Evolutionary conservation across 768 basidiomycete genomes (phyloP).

Genomic region (Mycena vulgaris): DNA sequence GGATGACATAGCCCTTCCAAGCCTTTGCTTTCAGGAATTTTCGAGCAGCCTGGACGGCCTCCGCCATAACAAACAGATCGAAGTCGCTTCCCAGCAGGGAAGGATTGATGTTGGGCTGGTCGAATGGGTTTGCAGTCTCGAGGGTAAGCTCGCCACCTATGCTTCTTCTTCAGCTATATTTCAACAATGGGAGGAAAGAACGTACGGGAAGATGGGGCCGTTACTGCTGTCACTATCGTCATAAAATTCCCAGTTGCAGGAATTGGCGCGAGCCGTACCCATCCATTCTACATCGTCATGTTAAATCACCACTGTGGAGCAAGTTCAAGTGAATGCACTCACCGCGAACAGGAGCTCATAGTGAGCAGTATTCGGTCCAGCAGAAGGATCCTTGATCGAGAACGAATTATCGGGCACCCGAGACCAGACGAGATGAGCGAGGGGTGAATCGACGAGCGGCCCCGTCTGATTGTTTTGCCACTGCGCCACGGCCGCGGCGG

Average conservation of each 20-base stretch:
- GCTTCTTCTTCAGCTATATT: background rate
- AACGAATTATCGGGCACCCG: background rate
- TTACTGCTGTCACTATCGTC: slow-evolving; percentile 21
- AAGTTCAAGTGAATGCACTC: background rate
- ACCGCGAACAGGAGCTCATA: slow-evolving; percentile 38
- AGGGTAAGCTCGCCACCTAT: slow-evolving; percentile 46
- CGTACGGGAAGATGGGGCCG: slow-evolving; percentile 37
- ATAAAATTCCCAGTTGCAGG: slow-evolving; percentile 30
- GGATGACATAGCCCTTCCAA: slow-evolving; percentile 42
- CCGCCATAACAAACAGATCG: slow-evolving; percentile 40
- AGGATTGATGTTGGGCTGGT: slow-evolving; percentile 60
- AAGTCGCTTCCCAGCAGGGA: slow-evolving; percentile 51
- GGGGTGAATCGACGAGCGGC: slow-evolving; percentile 21
- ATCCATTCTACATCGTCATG: slow-evolving; percentile 28
- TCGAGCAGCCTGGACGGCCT: slow-evolving; percentile 37
- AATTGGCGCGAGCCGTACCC: slow-evolving; percentile 7
- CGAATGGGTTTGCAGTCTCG: slow-evolving; percentile 58
- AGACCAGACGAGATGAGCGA: slow-evolving; percentile 11
- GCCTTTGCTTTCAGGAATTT: slow-evolving; percentile 36
- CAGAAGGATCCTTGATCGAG: slow-evolving; percentile 37
- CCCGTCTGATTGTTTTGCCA: slow-evolving; percentile 38
- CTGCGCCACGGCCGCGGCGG: slow-evolving; percentile 9
- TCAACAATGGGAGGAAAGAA: background rate
- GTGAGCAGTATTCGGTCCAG: slow-evolving; percentile 40
- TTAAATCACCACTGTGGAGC: background rate